Evolutionary conservation across 1,284 basidiomycete genomes (phyloP), one percentile per base, ranked within the genome.

Genomic region (Cryptococcus amylolentus): DNA sequence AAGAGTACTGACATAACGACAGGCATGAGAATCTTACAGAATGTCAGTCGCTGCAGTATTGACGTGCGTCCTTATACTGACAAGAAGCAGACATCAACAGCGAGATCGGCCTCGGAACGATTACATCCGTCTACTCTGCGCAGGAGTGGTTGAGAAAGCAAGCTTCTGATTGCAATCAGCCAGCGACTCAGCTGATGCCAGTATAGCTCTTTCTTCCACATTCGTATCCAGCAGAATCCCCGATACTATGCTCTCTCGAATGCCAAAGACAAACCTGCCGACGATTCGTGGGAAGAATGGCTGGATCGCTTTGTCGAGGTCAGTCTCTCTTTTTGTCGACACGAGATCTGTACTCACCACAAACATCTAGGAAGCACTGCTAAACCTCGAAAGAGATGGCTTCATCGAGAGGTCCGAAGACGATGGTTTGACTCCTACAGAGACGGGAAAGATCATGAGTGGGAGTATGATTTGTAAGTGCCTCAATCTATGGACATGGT

Each of bases 81-180:
- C 46, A 26, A 8, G 42, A 26, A 23, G 3, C 44, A 75, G 73
- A 96, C 71, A 78, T 97, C 66, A 96, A 96, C 70, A 92, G 91
- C 2, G 94, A 97, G 77, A 88, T 96, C 52, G 87, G 87, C 0
- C 81, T 96, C 8, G 84, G 85, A 3, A 93, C 90, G 0, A 91
- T 95, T 65, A 83, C 79, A 2, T 81, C 82, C 60, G 63, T 88
- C 4, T 73, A 80, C 3, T 83, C 83, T 5, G 92, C 90, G 1
- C 64, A 77, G 38, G 79, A 81, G 12, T 96, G 93, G 93, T 78
- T 92, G 39, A 83, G 82, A 49, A 82, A 81, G 73, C 16, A 28
- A 9, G 20, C 5, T 26, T 12, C 16, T 8, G 5, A 35, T 10
- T 35, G 31, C 31, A 35, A 35, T 3, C 31, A 35, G 31, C 1